Conservation (phyloP, 148 eudicot genomes). For the Rhododendron henanense region DNA sequence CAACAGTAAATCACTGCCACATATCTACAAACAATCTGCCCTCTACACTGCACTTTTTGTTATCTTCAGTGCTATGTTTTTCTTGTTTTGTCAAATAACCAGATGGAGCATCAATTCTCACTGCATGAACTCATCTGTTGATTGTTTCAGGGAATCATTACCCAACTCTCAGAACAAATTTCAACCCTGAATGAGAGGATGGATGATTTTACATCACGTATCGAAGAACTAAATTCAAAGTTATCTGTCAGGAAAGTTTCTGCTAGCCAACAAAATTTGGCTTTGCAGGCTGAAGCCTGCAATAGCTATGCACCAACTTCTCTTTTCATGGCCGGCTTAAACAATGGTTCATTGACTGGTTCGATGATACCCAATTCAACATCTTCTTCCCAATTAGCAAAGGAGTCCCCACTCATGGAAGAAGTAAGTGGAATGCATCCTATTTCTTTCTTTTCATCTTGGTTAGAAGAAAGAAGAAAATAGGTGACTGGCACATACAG, state of each 20-base stretch:
- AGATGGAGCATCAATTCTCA: background rate
- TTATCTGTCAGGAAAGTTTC: constrained; percentile 36
- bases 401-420: constrained; percentile 75
- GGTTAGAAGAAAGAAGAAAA: background rate
- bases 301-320: constrained; percentile 56
- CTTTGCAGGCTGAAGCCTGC: constrained; percentile 64
- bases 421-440: constrained; percentile 46
- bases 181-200: constrained; percentile 85
- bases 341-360: constrained; percentile 51
- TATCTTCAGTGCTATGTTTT: background rate
- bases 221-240: constrained; percentile 78
- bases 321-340: constrained; percentile 44
- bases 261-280: constrained; percentile 76
- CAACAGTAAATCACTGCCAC: background rate
- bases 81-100: background rate
- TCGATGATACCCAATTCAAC: constrained; percentile 53
- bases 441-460: background rate
- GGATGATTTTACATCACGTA: constrained; percentile 84
- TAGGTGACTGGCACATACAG: background rate
- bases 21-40: background rate
- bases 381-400: constrained; percentile 75
- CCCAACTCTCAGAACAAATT: constrained; percentile 84
- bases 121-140: background rate
- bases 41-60: background rate
- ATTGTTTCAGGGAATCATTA: constrained; percentile 63